Evolutionary conservation across 2,329 filamentous ascomycete genomes (phyloP).

Genomic region (Sporothrix protearum): DNA sequence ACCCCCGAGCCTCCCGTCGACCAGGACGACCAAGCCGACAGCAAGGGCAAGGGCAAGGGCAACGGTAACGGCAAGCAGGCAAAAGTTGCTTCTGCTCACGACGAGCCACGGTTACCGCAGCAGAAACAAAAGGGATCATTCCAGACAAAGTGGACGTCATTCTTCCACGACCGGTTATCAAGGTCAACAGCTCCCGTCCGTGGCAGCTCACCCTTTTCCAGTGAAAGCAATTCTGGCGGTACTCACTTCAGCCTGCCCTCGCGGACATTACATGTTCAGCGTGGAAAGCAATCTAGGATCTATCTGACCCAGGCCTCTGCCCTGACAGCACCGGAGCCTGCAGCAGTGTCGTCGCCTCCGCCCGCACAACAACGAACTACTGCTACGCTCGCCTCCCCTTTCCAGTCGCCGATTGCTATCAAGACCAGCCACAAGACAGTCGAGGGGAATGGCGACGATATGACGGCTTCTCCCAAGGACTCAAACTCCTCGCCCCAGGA

Average conservation of each 20-base stretch:
- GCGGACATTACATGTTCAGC: constrained; percentile 33
- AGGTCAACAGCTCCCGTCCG: constrained; percentile 32
- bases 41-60: too few relatives aligned
- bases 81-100: not conserved
- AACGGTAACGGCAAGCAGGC: not conserved
- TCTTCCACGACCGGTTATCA: constrained; percentile 49
- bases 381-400: constrained; percentile 1
- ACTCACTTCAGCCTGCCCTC: constrained; percentile 33
- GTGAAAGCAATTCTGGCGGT: constrained; percentile 33
- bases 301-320: constrained; percentile 39
- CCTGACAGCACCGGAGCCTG: constrained; percentile 28
- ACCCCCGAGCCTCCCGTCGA: constrained; percentile 24
- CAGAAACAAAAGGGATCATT: constrained; percentile 24
- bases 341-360: constrained; percentile 16
- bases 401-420: constrained; percentile 15
- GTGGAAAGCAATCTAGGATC: constrained; percentile 31
- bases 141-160: constrained; percentile 50
- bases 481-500: constrained; percentile 34
- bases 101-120: not conserved
- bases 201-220: constrained; percentile 31
- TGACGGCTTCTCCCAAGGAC: not conserved
- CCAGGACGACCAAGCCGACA: constrained; percentile 10
- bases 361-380: constrained; percentile 10
- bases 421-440: not conserved
- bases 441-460: not conserved